Evolutionary conservation across 345 rosid genomes (phyloP).

Genomic region (Rhodamnia rubescens): DNA sequence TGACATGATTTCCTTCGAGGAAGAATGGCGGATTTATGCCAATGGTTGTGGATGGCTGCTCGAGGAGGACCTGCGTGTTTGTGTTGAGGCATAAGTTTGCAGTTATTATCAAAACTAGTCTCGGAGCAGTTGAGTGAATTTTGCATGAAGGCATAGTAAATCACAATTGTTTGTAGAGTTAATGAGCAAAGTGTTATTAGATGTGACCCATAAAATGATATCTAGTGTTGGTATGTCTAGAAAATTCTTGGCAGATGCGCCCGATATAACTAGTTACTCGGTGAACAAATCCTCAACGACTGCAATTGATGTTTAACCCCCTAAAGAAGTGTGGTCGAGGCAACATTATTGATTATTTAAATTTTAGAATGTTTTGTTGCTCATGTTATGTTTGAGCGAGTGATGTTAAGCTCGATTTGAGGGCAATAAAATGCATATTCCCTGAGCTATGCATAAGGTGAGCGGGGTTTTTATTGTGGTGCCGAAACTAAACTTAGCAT

Average conservation of each 20-base stretch:
- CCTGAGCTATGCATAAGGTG: background rate
- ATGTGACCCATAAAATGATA: too few species aligned
- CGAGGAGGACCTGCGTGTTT: background rate
- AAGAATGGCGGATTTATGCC: background rate
- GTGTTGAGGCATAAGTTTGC: background rate
- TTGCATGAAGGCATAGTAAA: background rate
- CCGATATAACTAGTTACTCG: background rate
- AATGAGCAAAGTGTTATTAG: background rate
- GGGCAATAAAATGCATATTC: background rate
- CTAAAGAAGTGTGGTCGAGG: background rate
- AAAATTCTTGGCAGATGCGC: too few species aligned
- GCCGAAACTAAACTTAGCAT: background rate
- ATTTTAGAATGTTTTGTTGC: background rate
- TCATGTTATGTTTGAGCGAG: background rate
- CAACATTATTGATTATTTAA: too few species aligned
- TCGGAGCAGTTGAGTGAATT: background rate
- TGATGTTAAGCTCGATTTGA: background rate
- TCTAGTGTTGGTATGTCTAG: background rate
- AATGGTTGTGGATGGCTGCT: background rate
- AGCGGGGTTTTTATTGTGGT: background rate
- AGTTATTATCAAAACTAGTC: too few species aligned
- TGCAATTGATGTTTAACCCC: too few species aligned
- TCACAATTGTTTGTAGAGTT: background rate
- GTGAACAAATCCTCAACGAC: background rate
- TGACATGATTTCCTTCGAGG: background rate